Percentiles rank a stretch among this genome's conserved stretches.
phyloP scores from a whole-genome alignment of 2,329 filamentous ascomycete genomes.

The Arachnomyces sp. region DNA sequence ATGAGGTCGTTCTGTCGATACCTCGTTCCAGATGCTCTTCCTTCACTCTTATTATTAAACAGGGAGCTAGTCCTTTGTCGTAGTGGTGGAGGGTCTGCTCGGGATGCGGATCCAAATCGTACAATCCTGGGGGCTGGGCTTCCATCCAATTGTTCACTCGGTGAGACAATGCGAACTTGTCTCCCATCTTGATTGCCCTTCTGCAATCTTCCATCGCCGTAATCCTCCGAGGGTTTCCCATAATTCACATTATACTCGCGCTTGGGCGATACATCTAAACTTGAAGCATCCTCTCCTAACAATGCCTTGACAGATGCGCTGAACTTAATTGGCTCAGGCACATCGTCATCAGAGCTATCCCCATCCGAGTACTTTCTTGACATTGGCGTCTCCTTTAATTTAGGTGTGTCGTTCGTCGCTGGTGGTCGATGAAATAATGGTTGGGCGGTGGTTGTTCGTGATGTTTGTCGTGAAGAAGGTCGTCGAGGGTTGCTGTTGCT shows the following conservation, averaged over 20 bases:
- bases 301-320: constrained; percentile 86
- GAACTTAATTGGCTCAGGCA: constrained; percentile 84
- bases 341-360: constrained; percentile 92
- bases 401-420: constrained; percentile 17
- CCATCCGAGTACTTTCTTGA: constrained; percentile 30
- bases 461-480: constrained; percentile 28
- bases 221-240: constrained; percentile 4
- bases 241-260: constrained; percentile 22
- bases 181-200: constrained; percentile 17
- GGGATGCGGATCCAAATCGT: constrained; percentile 27
- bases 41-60: constrained; percentile 22
- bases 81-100: constrained; percentile 3
- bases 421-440: constrained; percentile 26
- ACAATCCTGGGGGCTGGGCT: constrained; percentile 36
- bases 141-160: constrained; percentile 30
- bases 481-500: constrained; percentile 27
- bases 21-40: constrained; percentile 16
- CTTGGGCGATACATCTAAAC: constrained; percentile 49
- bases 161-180: constrained; percentile 28
- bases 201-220: constrained; percentile 1
- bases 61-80: constrained; percentile 10
- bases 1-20: constrained; percentile 29
- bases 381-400: constrained; percentile 16
- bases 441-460: constrained; percentile 29
- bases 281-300: constrained; percentile 47